A percentile compares a stretch with the other conserved stretches of the same genome.
Conservation (phyloP, 2,329 filamentous ascomycete species). For the Mycosphaerella arachidis region DNA sequence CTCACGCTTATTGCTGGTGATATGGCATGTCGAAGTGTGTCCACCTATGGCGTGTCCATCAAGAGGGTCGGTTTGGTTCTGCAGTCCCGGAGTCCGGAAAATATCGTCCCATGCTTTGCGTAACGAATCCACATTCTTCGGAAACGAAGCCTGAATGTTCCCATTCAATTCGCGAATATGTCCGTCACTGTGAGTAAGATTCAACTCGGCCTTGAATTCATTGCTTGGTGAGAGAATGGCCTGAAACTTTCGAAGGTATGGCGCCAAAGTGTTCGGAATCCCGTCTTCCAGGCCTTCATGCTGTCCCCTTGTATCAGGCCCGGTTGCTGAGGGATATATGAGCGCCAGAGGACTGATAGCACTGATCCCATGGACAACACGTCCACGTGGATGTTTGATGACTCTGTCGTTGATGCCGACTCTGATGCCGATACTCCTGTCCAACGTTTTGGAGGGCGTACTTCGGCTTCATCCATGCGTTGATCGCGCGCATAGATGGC, state of each 20-base stretch:
- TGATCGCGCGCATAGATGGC: too few relatives aligned
- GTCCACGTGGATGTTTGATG: background rate
- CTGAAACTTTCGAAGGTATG: slow-evolving; percentile 28
- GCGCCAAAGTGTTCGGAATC: slow-evolving; percentile 26
- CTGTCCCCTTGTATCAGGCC: slow-evolving; percentile 24
- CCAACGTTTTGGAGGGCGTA: too few relatives aligned
- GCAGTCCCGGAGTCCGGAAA: background rate
- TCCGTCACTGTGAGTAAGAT: background rate
- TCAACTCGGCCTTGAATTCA: background rate
- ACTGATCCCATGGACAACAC: background rate
- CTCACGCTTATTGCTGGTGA: background rate
- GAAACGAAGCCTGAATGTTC: background rate
- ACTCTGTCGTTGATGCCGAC: background rate
- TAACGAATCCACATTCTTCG: background rate
- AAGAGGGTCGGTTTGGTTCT: background rate
- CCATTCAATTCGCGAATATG: background rate
- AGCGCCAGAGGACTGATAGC: background rate
- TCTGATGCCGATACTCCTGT: background rate
- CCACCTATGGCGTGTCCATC: background rate
- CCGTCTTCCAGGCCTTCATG: slow-evolving; percentile 28
- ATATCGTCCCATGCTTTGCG: background rate
- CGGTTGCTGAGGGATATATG: slow-evolving; percentile 20
- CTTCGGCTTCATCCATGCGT: too few relatives aligned
- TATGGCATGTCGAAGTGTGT: background rate
- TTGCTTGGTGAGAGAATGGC: background rate